These are phyloP conservation scores for Ophiocordyceps camponoti-saundersi DNA, from an alignment of 2,329 filamentous ascomycete genomes.

Conservation along the genomic window DNA sequence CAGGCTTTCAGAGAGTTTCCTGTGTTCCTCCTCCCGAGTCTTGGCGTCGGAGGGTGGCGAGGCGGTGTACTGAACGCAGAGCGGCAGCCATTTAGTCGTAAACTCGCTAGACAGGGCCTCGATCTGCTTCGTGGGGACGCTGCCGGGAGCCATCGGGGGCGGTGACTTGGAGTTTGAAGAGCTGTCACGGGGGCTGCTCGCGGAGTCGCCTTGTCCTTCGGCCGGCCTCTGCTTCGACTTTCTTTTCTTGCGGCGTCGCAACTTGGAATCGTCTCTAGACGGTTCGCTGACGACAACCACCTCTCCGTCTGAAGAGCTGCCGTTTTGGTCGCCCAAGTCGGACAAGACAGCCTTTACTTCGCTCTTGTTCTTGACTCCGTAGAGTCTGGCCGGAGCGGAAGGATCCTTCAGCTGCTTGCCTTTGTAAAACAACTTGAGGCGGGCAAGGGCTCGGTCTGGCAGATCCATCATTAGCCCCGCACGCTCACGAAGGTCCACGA, in stretches of 20 bases:
- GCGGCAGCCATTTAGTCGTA: slow-evolving; percentile 43
- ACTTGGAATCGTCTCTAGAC: slow-evolving; percentile 15
- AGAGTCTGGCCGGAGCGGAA: slow-evolving; percentile 36
- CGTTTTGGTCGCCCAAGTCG: slow-evolving; percentile 17
- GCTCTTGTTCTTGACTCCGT: slow-evolving; percentile 42
- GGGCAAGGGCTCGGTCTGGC: slow-evolving; percentile 28
- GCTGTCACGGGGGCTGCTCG: slow-evolving; percentile 27
- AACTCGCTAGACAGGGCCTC: slow-evolving; percentile 50
- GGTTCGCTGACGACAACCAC: slow-evolving; percentile 30
- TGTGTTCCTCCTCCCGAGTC: slow-evolving; percentile 58
- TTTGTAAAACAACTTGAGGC: slow-evolving; percentile 57
- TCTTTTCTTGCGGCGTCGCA: slow-evolving; percentile 19
- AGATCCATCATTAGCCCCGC: slow-evolving; percentile 49
- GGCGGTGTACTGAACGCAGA: slow-evolving; percentile 43
- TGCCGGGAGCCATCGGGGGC: slow-evolving; percentile 14
- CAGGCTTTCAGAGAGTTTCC: slow-evolving; percentile 57
- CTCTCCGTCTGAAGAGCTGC: slow-evolving; percentile 23
- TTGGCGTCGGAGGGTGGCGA: slow-evolving; percentile 47
- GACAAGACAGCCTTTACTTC: slow-evolving; percentile 36
- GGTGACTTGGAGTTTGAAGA: slow-evolving; percentile 17
- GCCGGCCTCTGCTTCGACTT: slow-evolving; percentile 26
- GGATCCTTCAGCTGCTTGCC: slow-evolving; percentile 53
- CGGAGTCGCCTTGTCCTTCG: slow-evolving; percentile 19
- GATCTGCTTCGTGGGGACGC: slow-evolving; percentile 35
- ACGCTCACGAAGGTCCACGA: slow-evolving; percentile 50